These are phyloP conservation scores for Clathrus columnatus DNA, from an alignment of 768 basidiomycete genomes.

Conservation along the genomic window DNA sequence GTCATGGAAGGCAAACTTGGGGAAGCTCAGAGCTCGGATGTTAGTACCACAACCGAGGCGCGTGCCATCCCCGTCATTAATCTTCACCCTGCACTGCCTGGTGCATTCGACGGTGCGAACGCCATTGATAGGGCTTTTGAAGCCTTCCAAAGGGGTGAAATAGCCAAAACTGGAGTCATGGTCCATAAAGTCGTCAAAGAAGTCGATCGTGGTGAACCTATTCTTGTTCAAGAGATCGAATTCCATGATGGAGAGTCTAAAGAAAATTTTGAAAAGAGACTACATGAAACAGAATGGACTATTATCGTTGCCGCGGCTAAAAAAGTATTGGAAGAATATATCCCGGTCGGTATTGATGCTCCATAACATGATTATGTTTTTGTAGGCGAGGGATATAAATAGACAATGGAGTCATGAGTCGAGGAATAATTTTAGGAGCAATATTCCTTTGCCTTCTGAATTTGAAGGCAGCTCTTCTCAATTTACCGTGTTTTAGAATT, in stretches of 20 bases:
- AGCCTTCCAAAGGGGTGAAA: constrained; percentile 78
- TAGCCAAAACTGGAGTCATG: constrained; percentile 77
- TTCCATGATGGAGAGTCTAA: constrained; percentile 63
- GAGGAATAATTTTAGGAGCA: not conserved
- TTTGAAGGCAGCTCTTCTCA: too few species aligned
- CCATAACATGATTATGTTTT: not conserved
- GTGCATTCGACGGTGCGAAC: constrained; percentile 92
- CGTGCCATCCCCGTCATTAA: constrained; percentile 79
- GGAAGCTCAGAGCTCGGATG: constrained; percentile 19
- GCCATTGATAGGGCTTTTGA: constrained; percentile 86
- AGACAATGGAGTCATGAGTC: not conserved
- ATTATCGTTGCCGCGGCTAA: constrained; percentile 83
- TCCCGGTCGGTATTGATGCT: not conserved
- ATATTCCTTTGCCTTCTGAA: not conserved
- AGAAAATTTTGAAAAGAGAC: constrained; percentile 61
- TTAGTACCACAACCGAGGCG: not conserved
- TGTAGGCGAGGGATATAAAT: not conserved
- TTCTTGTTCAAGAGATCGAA: constrained; percentile 72
- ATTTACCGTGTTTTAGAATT: not conserved
- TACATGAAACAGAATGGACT: constrained; percentile 83
- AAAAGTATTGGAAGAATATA: constrained; percentile 48
- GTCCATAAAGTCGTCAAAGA: constrained; percentile 89
- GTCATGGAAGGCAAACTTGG: constrained; percentile 41
- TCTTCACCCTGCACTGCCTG: constrained; percentile 91
- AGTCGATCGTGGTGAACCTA: constrained; percentile 85